phyloP scores from a whole-genome alignment of 2,329 filamentous ascomycete species.

The Thelonectria blattea region DNA sequence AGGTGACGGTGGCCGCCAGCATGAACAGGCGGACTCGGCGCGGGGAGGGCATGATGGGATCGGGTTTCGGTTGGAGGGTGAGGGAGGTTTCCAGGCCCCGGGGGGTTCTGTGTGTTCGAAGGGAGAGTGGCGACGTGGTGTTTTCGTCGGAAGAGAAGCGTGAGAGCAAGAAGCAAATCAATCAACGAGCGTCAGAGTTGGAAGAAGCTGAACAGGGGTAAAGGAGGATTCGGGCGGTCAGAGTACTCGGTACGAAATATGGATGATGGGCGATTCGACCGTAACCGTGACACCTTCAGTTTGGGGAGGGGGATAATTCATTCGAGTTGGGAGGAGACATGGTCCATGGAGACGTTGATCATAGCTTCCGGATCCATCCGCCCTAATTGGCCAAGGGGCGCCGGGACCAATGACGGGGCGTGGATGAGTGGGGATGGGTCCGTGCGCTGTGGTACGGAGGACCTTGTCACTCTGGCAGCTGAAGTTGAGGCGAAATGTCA shows the following conservation, averaged over 20 bases:
- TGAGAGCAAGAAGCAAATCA: not conserved
- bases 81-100: slow-evolving; percentile 28
- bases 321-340: not conserved
- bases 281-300: slow-evolving; percentile 2
- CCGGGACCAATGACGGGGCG: slow-evolving; percentile 12
- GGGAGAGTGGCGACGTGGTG: not conserved
- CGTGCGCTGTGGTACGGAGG: not conserved
- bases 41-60: slow-evolving; percentile 68
- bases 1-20: slow-evolving; percentile 66
- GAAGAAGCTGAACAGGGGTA: not conserved
- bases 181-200: not conserved
- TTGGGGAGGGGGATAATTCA: not conserved
- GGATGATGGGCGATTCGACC: not conserved
- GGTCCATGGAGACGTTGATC: slow-evolving; percentile 6
- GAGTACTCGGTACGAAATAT: not conserved
- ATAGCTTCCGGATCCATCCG: slow-evolving; percentile 13
- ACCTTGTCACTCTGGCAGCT: not conserved
- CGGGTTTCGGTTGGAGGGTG: slow-evolving; percentile 20
- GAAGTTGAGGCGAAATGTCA: not conserved
- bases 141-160: not conserved
- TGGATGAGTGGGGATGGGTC: not conserved
- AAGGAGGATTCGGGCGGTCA: slow-evolving; percentile 3
- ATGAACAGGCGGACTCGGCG: slow-evolving; percentile 73
- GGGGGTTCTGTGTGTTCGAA: slow-evolving; percentile 18
- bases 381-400: slow-evolving; percentile 7